Conservation (phyloP, 129 eudicot species). For the Saposhnikovia divaricata region DNA sequence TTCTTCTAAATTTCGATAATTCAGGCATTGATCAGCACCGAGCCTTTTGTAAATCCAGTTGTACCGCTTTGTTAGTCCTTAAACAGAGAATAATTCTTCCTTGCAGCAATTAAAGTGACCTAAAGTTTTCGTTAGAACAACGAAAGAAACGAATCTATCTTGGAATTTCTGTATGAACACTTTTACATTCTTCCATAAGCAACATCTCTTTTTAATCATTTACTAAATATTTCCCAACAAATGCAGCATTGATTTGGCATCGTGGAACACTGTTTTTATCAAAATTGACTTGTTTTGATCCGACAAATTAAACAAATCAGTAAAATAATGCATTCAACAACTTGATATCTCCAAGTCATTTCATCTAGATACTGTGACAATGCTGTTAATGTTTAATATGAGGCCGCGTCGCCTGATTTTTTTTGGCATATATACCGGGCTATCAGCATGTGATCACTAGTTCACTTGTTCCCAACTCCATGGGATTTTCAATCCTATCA, state of each 20-base stretch:
- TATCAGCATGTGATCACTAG: neutral
- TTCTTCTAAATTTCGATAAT: neutral
- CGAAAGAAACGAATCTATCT: neutral
- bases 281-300: slow-evolving; percentile 2
- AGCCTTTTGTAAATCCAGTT: neutral
- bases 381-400: neutral
- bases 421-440: neutral
- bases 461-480: neutral
- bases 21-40: neutral
- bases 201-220: neutral
- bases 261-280: neutral
- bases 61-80: neutral
- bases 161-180: neutral
- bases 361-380: neutral
- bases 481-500: neutral
- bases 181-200: neutral
- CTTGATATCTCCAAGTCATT: neutral
- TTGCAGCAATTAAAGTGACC: neutral
- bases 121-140: neutral
- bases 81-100: neutral
- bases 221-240: neutral
- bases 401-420: slow-evolving; percentile 1
- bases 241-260: neutral
- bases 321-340: neutral
- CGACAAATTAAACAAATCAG: neutral